Evolutionary conservation across 108 stramenopile genomes (phyloP).

Genomic region (Nannochloropsis gaditana): DNA sequence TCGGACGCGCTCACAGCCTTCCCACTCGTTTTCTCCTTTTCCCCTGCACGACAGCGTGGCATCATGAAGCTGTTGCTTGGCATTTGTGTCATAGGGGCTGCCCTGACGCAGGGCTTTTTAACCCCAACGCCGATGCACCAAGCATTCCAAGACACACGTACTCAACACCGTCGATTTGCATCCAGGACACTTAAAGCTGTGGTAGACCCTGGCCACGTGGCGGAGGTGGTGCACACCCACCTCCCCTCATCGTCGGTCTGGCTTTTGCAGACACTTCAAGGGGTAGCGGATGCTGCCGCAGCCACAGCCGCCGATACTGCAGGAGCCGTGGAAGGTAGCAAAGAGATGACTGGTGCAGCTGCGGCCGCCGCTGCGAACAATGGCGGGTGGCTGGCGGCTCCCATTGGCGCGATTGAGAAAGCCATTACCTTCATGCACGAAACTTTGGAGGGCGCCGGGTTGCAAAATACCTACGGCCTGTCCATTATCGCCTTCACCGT

Average conservation of each 20-base stretch:
- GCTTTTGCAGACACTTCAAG: slow-evolving; percentile 1
- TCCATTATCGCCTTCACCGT: slow-evolving; percentile 84
- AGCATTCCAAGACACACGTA: not conserved
- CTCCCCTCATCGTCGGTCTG: not conserved
- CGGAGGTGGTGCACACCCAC: not conserved
- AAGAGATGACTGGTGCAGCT: slow-evolving; percentile 21
- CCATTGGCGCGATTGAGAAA: slow-evolving; percentile 53
- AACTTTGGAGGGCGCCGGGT: slow-evolving; percentile 57
- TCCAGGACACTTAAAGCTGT: not conserved
- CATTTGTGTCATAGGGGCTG: not conserved
- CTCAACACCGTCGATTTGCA: not conserved
- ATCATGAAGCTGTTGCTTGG: slow-evolving; percentile 6
- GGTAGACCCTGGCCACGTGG: not conserved
- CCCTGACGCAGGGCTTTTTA: not conserved
- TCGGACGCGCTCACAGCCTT: too few species aligned
- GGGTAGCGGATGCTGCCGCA: slow-evolving; percentile 29
- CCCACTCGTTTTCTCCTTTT: not conserved
- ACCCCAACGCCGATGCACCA: not conserved
- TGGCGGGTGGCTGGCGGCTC: slow-evolving; percentile 73
- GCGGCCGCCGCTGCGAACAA: slow-evolving; percentile 57
- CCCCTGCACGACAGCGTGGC: not conserved
- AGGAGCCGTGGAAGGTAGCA: slow-evolving; percentile 26
- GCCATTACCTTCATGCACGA: slow-evolving; percentile 64
- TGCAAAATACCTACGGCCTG: slow-evolving; percentile 77
- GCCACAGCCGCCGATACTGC: slow-evolving; percentile 47